Percentiles rank a stretch among this genome's conserved stretches.
Conservation (phyloP, 257 asterid genomes). For the Solanum lycopersicoides region DNA sequence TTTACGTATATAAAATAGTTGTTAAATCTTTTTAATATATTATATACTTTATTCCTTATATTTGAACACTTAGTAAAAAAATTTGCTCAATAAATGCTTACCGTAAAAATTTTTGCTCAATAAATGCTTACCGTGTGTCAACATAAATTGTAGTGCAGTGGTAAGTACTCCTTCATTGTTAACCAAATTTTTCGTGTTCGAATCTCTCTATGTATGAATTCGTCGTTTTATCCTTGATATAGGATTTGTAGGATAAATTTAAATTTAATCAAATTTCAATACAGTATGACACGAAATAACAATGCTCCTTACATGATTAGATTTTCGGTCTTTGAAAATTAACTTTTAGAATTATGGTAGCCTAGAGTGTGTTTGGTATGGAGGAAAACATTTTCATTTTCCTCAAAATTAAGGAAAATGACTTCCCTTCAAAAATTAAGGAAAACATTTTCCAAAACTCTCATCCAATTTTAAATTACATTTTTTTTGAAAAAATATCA, state of each 20-base stretch:
- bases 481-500: no score
- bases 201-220: background rate
- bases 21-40: background rate
- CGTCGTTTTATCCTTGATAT: background rate
- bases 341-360: background rate
- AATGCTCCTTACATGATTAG: background rate
- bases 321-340: background rate
- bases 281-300: no score
- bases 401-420: no score
- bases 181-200: background rate
- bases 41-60: background rate
- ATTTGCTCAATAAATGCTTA: background rate
- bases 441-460: no score
- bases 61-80: background rate
- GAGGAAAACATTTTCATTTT: no score
- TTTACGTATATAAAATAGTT: no score
- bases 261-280: no score
- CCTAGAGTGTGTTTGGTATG: no score
- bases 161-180: no score
- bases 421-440: no score
- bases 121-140: background rate
- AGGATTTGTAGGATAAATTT: rapidly evolving
- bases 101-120: background rate
- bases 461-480: no score
- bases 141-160: no score